Base-by-base conservation (phyloP, 805 yeast species). In the Starmera pachycereana region DNA sequence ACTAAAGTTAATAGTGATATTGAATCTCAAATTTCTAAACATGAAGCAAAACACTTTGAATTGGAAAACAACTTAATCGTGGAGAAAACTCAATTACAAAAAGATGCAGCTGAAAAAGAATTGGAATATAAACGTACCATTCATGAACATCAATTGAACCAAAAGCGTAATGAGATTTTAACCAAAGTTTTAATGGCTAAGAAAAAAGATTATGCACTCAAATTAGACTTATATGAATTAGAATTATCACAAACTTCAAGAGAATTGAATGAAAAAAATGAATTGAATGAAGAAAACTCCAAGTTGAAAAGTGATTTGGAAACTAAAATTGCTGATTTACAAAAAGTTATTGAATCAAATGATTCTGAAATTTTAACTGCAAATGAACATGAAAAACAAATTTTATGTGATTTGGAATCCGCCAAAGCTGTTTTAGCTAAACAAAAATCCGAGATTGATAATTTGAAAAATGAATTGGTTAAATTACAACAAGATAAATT, bases 121-220 rank as follows among this genome's bases (percentile, higher is more conserved):
- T 43, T 44, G 39, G 33, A 38, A 18, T 46, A 51, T 32, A 27
- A 33, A 30, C 36, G 39, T 14, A 44, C 45, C 2, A 52, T 54
- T 33, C 48, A 44, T 36, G 47, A 48, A 19, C 32, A 43, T 35
- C 50, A 47, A 37, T 40, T 46, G 16, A 27, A 47, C 1, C 59
- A 54, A 39, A 48, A 50, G 37, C 48, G 46, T 32, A 41, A 40
- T 31, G 54, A 48, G 30, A 49, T 54, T 25, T 40, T 50, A 27
- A 35, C 56, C 1, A 49, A 52, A 39, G 57, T 54, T 8, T 33
- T 53, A 5, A 45, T 45, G n/a, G 58, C 59, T 9, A 51, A 51
- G 36, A 50, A 50, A 19, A 49, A 53, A 3, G 58, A 54, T 39
- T 52, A 50, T 32, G 54, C 46, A 27, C 33, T 52, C 9, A 40